Percentiles rank a stretch among this genome's conserved stretches.
phyloP scores from a whole-genome alignment of 2,329 filamentous ascomycete genomes.

The Colletotrichum falcatum region DNA sequence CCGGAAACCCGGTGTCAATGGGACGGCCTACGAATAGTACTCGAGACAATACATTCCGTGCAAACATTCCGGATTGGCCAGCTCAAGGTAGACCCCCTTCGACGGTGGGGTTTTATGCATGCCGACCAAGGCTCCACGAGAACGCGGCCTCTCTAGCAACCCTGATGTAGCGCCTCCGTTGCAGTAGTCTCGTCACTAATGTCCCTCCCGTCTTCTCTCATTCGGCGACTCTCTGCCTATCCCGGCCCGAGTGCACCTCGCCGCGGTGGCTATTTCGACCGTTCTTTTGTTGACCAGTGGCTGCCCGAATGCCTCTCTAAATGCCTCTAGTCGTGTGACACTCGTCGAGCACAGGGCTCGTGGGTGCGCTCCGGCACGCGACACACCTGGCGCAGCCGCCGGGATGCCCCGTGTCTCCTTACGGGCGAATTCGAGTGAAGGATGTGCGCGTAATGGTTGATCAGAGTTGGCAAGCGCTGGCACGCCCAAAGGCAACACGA shows the following conservation, averaged over 20 bases:
- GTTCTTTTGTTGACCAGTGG: neutral
- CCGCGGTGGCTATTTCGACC: neutral
- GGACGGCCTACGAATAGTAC: neutral
- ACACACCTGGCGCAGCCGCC: slow-evolving; percentile 10
- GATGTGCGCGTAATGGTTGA: slow-evolving; percentile 10
- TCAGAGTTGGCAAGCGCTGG: neutral
- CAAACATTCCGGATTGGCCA: slow-evolving; percentile 24
- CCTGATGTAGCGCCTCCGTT: slow-evolving; percentile 2
- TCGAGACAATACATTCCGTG: neutral
- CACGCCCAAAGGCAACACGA: neutral
- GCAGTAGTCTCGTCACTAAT: slow-evolving; percentile 18
- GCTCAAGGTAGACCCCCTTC: neutral
- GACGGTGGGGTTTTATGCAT: slow-evolving; percentile 8
- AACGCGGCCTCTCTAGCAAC: slow-evolving; percentile 13
- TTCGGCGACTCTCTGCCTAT: slow-evolving; percentile 4
- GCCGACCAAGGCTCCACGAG: slow-evolving; percentile 13
- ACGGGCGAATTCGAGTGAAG: neutral
- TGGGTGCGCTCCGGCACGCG: slow-evolving; percentile 14
- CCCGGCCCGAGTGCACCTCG: neutral
- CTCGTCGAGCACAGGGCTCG: neutral
- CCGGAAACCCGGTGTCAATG: neutral
- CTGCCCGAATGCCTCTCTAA: neutral
- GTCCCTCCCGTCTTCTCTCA: neutral
- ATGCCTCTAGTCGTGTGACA: slow-evolving; percentile 16
- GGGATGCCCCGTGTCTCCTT: slow-evolving; percentile 15